phyloP scores from a whole-genome alignment of 2,329 filamentous ascomycete genomes.

The Phialocephala sp. region DNA sequence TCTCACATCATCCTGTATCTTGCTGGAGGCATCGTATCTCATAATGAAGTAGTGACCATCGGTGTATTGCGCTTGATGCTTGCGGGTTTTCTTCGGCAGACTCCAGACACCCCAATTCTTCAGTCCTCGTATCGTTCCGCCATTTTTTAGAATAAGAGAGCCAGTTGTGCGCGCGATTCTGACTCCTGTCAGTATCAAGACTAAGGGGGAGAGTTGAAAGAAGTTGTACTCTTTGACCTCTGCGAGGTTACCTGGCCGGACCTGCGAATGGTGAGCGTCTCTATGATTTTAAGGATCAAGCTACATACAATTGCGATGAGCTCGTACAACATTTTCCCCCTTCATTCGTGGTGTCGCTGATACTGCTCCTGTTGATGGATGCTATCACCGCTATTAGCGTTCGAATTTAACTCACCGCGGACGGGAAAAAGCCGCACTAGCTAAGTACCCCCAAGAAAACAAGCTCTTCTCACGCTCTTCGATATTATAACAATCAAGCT shows the following conservation, averaged over 20 bases:
- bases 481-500: too few species aligned
- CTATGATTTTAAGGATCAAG: not conserved
- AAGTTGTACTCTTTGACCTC: constrained; percentile 91
- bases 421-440: too few species aligned
- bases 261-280: constrained; percentile 57
- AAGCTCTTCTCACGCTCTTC: too few species aligned
- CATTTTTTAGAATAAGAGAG: constrained; percentile 78
- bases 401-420: too few species aligned
- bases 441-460: too few species aligned
- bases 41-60: constrained; percentile 97
- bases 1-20: constrained; percentile 76
- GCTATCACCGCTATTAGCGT: not conserved
- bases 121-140: constrained; percentile 89
- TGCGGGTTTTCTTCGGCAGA: constrained; percentile 78
- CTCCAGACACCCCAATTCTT: constrained; percentile 95
- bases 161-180: constrained; percentile 91
- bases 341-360: constrained; percentile 25
- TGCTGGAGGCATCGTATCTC: constrained; percentile 84
- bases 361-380: constrained; percentile 12
- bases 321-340: constrained; percentile 86
- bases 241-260: constrained; percentile 85
- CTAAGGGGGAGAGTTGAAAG: constrained; percentile 22
- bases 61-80: constrained; percentile 82
- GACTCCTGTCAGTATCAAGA: constrained; percentile 21
- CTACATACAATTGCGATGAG: constrained; percentile 86